These are phyloP conservation scores for Kurtzmaniella quercitrusa DNA, from an alignment of 1,139 yeast species.

Conservation along the genomic window DNA sequence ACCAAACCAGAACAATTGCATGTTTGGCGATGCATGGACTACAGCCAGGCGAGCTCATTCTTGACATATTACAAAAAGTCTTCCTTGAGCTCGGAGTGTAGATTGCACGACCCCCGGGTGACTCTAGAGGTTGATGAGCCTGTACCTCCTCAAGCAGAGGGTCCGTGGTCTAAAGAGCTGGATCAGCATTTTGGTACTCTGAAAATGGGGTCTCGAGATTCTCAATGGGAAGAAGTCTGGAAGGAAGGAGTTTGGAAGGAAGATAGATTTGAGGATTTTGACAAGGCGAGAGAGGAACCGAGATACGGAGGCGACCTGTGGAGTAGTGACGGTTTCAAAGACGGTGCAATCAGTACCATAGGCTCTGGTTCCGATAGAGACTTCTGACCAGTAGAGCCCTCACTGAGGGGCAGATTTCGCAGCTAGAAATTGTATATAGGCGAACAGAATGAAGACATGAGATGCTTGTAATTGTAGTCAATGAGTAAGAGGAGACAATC, in stretches of 20 bases:
- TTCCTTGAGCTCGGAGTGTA: conserved; percentile 28
- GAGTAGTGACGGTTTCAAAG: background rate
- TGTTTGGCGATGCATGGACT: conserved; percentile 39
- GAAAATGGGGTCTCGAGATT: conserved; percentile 8
- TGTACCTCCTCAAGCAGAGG: conserved; percentile 17
- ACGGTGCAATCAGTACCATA: background rate
- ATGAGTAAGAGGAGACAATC: too few species aligned
- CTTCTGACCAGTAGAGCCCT: background rate
- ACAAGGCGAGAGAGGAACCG: background rate
- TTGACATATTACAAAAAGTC: conserved; percentile 33
- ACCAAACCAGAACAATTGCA: conserved; percentile 16
- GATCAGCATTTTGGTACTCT: conserved; percentile 8
- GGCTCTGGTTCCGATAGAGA: conserved; percentile 2
- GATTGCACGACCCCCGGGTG: conserved; percentile 35
- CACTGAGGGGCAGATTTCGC: conserved; percentile 14
- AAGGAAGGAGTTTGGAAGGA: too few species aligned
- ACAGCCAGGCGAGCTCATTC: conserved; percentile 32
- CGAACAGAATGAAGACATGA: too few species aligned
- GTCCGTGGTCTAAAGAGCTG: conserved; percentile 5
- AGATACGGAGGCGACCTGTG: background rate
- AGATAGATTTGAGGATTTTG: conserved; percentile 21
- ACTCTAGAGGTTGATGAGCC: conserved; percentile 28
- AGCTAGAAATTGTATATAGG: background rate
- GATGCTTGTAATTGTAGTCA: too few species aligned
- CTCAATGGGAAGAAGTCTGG: conserved; percentile 32